Conservation (phyloP, 345 rosid species). For the Populus nigra region DNA sequence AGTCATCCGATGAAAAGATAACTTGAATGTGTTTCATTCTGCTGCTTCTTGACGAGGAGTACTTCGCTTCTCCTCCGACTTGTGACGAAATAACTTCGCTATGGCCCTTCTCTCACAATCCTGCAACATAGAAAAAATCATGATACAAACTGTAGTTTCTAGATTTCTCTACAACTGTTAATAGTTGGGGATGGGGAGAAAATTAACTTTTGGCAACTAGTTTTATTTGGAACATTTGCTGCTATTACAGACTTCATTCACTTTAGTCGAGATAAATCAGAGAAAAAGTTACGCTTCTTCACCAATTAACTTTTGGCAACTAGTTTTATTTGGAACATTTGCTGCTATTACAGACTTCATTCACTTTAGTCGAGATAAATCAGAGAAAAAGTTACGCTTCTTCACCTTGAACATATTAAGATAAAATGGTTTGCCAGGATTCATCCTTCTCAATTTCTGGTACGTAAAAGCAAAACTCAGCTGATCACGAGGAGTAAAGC, state of each 20-base stretch:
- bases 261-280: neutral
- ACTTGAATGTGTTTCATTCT: constrained; percentile 19
- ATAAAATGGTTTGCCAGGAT: constrained; percentile 73
- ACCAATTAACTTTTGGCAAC: constrained; percentile 29
- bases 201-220: neutral
- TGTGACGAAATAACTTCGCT: constrained; percentile 81
- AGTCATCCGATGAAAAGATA: neutral
- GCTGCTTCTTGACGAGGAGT: constrained; percentile 32
- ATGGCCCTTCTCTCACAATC: constrained; percentile 92
- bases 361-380: neutral
- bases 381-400: neutral
- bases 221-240: neutral
- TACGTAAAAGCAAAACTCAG: constrained; percentile 87
- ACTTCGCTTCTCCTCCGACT: constrained; percentile 66
- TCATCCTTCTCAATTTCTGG: constrained; percentile 76
- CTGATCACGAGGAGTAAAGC: constrained; percentile 96
- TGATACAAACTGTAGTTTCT: neutral
- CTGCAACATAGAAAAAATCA: constrained; percentile 35
- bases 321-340: neutral
- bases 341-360: neutral
- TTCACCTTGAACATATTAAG: constrained; percentile 93
- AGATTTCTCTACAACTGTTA: neutral
- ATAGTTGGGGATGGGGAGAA: neutral
- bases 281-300: neutral
- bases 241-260: neutral